These are phyloP conservation scores for Plasmodium gaboni DNA, from an alignment of 169 alveolate species.

Conservation along the genomic window DNA sequence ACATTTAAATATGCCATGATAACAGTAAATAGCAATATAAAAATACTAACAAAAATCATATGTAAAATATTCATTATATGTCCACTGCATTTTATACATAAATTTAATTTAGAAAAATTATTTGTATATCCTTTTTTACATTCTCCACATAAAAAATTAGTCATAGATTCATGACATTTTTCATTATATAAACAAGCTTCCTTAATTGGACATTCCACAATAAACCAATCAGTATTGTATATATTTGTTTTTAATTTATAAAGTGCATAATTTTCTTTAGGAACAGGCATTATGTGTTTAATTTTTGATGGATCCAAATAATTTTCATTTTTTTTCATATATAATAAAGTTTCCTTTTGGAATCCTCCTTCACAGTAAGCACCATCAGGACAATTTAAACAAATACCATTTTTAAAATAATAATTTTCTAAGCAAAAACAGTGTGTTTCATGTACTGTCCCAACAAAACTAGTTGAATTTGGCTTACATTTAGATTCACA, in stretches of 20 bases:
- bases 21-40: constrained; percentile 75
- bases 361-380: constrained; percentile 82
- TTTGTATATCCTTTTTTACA: constrained; percentile 82
- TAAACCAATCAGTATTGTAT: constrained; percentile 79
- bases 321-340: constrained; percentile 65
- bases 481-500: constrained; percentile 82
- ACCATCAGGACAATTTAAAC: constrained; percentile 83
- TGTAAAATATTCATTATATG: constrained; percentile 70
- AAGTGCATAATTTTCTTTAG: constrained; percentile 78
- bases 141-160: constrained; percentile 83
- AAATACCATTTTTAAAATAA: constrained; percentile 78
- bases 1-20: constrained; percentile 84
- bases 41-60: constrained; percentile 58
- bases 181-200: constrained; percentile 78
- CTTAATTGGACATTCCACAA: constrained; percentile 80
- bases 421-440: constrained; percentile 81
- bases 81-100: constrained; percentile 80
- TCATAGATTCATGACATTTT: constrained; percentile 81
- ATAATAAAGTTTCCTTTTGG: constrained; percentile 57
- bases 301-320: constrained; percentile 68
- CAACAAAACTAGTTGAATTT: constrained; percentile 77
- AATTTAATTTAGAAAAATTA: constrained; percentile 73
- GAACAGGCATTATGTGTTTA: constrained; percentile 82
- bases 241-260: constrained; percentile 70
- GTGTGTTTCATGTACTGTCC: constrained; percentile 80